Percentiles rank a stretch among this genome's conserved stretches.
Evolutionary conservation across 2,329 filamentous ascomycete species (phyloP).

Genomic region (Alternaria incomplexa): DNA sequence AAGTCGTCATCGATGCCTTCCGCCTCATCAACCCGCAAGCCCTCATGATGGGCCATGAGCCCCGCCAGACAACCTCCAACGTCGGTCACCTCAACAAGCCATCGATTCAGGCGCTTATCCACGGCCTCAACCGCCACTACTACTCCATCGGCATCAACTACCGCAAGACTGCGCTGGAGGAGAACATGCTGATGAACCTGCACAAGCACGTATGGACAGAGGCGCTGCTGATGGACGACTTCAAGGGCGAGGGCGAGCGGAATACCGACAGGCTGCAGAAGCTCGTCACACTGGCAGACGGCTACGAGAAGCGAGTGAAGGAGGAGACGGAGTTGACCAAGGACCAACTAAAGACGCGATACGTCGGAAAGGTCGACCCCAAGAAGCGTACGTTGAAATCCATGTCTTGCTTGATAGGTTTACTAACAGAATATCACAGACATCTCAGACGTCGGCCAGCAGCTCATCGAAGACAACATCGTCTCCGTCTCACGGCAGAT

Average conservation of each 20-base stretch:
- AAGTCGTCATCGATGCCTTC: constrained; percentile 99
- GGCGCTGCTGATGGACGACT: constrained; percentile 95
- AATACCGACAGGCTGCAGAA: constrained; percentile 88
- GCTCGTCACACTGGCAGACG: constrained; percentile 87
- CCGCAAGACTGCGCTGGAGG: constrained; percentile 93
- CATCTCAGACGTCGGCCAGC: constrained; percentile 92
- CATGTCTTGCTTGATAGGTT: too few relatives aligned
- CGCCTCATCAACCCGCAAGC: constrained; percentile 97
- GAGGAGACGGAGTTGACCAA: constrained; percentile 97
- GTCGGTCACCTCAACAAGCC: constrained; percentile 98
- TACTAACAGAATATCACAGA: constrained; percentile 53
- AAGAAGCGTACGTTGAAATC: constrained; percentile 73
- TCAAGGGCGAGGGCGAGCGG: constrained; percentile 79
- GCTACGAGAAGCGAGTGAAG: constrained; percentile 98
- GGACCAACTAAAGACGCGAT: constrained; percentile 97
- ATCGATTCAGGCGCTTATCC: constrained; percentile 98
- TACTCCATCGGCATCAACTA: constrained; percentile 99
- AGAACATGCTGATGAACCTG: constrained; percentile 99
- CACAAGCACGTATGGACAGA: constrained; percentile 99
- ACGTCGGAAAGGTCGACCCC: constrained; percentile 97
- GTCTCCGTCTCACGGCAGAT: constrained; percentile 97
- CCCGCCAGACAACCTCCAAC: constrained; percentile 96
- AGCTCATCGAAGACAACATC: constrained; percentile 99
- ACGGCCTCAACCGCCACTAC: constrained; percentile 97
- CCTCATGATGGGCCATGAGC: constrained; percentile 96